Evolutionary conservation across 306 rosid genomes (phyloP).

Genomic region (Cicer yamashitae): DNA sequence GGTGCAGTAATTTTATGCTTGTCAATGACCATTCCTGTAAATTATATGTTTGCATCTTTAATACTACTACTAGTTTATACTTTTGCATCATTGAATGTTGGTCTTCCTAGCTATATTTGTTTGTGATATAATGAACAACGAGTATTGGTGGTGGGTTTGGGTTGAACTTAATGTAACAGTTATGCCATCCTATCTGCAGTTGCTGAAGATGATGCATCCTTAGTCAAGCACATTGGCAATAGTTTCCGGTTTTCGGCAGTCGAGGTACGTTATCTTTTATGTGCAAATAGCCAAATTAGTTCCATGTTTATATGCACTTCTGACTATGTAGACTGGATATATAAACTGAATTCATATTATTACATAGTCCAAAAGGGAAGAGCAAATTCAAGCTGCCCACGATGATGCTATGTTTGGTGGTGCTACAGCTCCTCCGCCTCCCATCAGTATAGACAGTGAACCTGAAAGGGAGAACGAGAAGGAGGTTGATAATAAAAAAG

Average conservation of each 20-base stretch:
- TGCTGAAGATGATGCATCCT: slow-evolving; percentile 81
- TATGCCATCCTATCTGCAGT: slow-evolving; percentile 52
- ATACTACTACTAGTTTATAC: background rate
- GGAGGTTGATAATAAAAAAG: slow-evolving; percentile 54
- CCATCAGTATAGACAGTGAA: slow-evolving; percentile 56
- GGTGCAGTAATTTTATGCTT: background rate
- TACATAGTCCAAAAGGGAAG: slow-evolving; percentile 77
- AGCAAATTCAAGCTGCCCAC: slow-evolving; percentile 83
- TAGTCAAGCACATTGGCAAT: slow-evolving; percentile 83
- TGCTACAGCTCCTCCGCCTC: slow-evolving; percentile 51
- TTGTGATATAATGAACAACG: slow-evolving; percentile 12
- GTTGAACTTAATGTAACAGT: slow-evolving; percentile 40
- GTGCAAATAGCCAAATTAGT: background rate
- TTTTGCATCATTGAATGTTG: slow-evolving; percentile 30
- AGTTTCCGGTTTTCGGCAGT: slow-evolving; percentile 90
- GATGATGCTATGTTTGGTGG: slow-evolving; percentile 96
- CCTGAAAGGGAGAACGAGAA: slow-evolving; percentile 61
- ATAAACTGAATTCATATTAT: slow-evolving; percentile 24
- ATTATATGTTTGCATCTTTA: slow-evolving; percentile 21
- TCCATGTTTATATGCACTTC: slow-evolving; percentile 35
- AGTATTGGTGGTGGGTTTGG: slow-evolving; percentile 35
- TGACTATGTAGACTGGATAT: slow-evolving; percentile 20
- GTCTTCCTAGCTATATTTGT: slow-evolving; percentile 27
- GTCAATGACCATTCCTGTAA: slow-evolving; percentile 2
- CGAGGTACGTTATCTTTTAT: slow-evolving; percentile 55